A percentile compares a stretch with the other conserved stretches of the same genome.
Evolutionary conservation across 1,284 basidiomycete species (phyloP).

Genomic region (Trametes hirsuta): DNA sequence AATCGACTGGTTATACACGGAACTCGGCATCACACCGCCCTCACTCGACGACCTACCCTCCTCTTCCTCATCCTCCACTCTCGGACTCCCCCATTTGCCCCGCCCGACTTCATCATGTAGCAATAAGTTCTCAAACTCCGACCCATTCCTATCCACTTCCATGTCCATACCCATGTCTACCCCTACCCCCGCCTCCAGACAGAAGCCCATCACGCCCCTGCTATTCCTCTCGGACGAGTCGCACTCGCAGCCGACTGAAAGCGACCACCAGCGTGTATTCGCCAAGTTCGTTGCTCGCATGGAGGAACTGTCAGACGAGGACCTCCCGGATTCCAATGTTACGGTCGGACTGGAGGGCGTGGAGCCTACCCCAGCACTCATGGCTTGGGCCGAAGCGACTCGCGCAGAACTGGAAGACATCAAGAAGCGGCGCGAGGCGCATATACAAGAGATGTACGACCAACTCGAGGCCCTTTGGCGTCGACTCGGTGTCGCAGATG

Average conservation of each 20-base stretch:
- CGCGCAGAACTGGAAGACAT: constrained; percentile 67
- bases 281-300: constrained; percentile 61
- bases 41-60: constrained; percentile 49
- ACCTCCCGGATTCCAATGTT: constrained; percentile 46
- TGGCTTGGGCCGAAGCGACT: constrained; percentile 63
- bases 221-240: constrained; percentile 28
- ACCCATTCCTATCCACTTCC: constrained; percentile 55
- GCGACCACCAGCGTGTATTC: constrained; percentile 61
- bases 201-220: constrained; percentile 29
- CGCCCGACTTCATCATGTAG: constrained; percentile 44
- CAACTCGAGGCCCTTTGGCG: constrained; percentile 83
- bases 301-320: constrained; percentile 62
- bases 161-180: constrained; percentile 32
- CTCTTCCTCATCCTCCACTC: constrained; percentile 43
- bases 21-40: constrained; percentile 71
- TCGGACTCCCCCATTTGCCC: constrained; percentile 38
- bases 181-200: constrained; percentile 36
- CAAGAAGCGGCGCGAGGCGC: constrained; percentile 69
- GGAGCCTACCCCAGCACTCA: constrained; percentile 66
- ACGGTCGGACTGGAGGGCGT: constrained; percentile 56
- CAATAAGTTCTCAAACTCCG: constrained; percentile 31
- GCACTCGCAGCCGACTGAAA: constrained; percentile 35
- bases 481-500: constrained; percentile 71
- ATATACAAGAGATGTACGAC: constrained; percentile 87
- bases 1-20: constrained; percentile 79